Base-by-base conservation (phyloP, 371 early-diverging fungal genomes). In the Synchytrium microbalum region DNA sequence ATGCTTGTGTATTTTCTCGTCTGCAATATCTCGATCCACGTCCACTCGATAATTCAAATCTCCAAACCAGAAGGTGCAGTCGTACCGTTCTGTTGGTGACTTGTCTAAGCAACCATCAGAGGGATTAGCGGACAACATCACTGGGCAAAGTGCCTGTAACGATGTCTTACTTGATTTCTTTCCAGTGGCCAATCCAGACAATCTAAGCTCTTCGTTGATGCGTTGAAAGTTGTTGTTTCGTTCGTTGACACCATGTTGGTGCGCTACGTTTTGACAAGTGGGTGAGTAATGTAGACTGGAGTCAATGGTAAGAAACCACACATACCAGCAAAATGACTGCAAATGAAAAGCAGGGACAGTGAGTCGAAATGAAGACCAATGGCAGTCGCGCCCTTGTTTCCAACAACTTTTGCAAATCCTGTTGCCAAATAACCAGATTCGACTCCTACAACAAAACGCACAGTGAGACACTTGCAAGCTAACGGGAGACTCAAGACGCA, bases 21-120 rank as follows among this genome's bases (percentile, higher is more conserved):
- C 77, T 0, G 85, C 88, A 61, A 76, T 64, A 2, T 72, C 63
- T 26, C 88, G 63, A 0, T 79, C 71, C 46, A 83, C 77, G 60
- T 86, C 77, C 13, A 89, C 79, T 3, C 92, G 84, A 70, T 90
- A 90, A 67, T 92, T 90, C 59, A 90, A 75, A 67, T 92, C 92
- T 28, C 92, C 92, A 63, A 87, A 82, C 72, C 86, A 80, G 66
- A 92, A 89, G 1, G 81, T 77, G 62, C 82, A 84, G 68, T 90
- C 88, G 71, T 84, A 87, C 56, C 75, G 77, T 2, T 83, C 79
- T 5, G 54, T 52, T 5, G 53, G 28, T 14, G 55, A 54, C 58
- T 51, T 58, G 32, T n/a, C 30, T 56, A 54, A 14, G 58, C 19
- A 3, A 63, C 24, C 24, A 28, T 54, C 25, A 71, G 46, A 79